Base-by-base conservation (phyloP, 129 eudicot genomes). In the Deinandra increscens region DNA sequence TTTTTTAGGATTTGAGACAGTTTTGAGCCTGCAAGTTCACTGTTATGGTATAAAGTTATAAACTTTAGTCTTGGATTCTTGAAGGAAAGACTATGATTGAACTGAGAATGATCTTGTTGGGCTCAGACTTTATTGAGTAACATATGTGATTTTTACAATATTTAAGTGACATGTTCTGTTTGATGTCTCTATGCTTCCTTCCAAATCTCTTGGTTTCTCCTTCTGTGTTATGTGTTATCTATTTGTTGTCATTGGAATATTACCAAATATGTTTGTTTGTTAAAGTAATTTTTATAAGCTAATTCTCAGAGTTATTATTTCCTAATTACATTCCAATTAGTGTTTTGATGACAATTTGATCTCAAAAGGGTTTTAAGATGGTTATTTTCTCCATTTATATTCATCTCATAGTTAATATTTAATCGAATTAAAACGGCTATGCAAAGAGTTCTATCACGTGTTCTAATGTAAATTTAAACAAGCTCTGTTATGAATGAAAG, bases 111-210 rank as follows among this genome's bases (percentile, higher is more conserved):
- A 51, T 73, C 64, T 23, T 49, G 37, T 56, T 53, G 68, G 79
- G 59, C 22, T 75, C 15, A 54, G 48, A 66, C 58, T 41, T n/a
- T 66, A 22, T 53, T 54, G 49, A 73, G 78, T 73, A 65, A 75
- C 65, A 75, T 66, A 54, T 74, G 73, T 74, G 56, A 53, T 75
- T 75, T 73, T 38, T 66, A 33, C 54, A 55, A 66, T 55, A 54
- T 75, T 18, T 37, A 54, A 64, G 66, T 65, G 50, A 42, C 59
- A 58, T 58, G 23, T 31, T 75, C 66, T 75, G 66, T 42, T 75
- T 56, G 68, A 59, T 29, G 10, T 53, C 20, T 53, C 1, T 22
- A 19, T 53, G 31, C 2, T 53, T 53, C 31, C 37, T 58, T 26
- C 11, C 33, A 58, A 6, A 26, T 29, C 20, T 58, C 39, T 58